Evolutionary conservation across 805 yeast genomes (phyloP).

Genomic region (Saturnispora gosingensis): DNA sequence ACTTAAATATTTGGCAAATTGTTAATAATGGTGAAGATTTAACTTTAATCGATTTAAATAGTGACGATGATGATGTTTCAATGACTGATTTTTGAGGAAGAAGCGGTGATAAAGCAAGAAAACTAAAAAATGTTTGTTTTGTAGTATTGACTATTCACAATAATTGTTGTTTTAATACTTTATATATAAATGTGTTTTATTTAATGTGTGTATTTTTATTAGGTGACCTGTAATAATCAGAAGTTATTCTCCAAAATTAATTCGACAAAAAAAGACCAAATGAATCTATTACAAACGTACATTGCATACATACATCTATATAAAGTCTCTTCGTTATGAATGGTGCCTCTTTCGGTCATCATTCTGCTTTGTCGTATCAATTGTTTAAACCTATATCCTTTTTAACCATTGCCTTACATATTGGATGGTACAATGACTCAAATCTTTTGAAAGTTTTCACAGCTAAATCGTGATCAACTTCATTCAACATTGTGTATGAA

Average conservation of each 20-base stretch:
- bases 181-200: neutral
- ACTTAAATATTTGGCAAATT: conserved; percentile 66
- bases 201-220: neutral
- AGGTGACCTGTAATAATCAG: neutral
- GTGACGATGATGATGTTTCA: conserved; percentile 22
- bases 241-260: neutral
- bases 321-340: neutral
- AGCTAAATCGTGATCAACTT: conserved; percentile 60
- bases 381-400: conserved; percentile 55
- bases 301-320: neutral
- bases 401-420: conserved; percentile 71
- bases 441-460: conserved; percentile 50
- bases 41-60: conserved; percentile 38
- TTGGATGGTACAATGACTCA: conserved; percentile 68
- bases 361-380: neutral
- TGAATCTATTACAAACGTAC: too few relatives aligned
- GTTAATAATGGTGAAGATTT: conserved; percentile 61
- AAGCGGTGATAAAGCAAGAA: neutral
- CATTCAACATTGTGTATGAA: conserved; percentile 56
- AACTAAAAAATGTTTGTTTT: neutral
- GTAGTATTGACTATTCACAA: neutral
- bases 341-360: neutral
- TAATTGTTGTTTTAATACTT: neutral
- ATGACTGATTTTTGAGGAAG: neutral
- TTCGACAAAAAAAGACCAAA: neutral